Evolutionary conservation across 1,139 yeast genomes (phyloP).

Genomic region (Hemisphaericaspora subhashii): DNA sequence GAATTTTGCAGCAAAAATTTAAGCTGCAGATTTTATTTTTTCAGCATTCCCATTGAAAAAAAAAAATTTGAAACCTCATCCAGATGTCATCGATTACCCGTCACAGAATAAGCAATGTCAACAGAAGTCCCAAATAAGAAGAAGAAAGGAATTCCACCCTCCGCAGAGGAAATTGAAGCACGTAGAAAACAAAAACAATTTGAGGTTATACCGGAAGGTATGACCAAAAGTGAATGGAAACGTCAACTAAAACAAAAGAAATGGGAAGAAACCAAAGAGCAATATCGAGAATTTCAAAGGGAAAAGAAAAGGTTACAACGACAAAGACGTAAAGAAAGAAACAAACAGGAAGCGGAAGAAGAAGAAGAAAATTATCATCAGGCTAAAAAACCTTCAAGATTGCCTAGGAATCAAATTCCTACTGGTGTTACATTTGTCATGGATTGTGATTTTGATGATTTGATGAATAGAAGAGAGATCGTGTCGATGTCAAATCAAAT

Average conservation of each 20-base stretch:
- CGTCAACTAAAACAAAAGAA: conserved; percentile 57
- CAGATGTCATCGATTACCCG: no score
- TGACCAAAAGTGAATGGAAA: conserved; percentile 85
- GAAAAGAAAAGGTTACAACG: conserved; percentile 52
- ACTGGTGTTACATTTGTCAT: conserved; percentile 59
- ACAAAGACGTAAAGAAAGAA: conserved; percentile 29
- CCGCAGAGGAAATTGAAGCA: conserved; percentile 17
- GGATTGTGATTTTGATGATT: conserved; percentile 89
- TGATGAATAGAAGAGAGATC: conserved; percentile 81
- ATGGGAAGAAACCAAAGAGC: conserved; percentile 67
- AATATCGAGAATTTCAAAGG: conserved; percentile 49
- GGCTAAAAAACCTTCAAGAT: conserved; percentile 28
- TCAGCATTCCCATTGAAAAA: not conserved
- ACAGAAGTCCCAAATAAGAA: conserved; percentile 1
- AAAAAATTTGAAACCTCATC: conserved; percentile 2
- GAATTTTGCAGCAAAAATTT: no score
- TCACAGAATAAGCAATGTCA: not conserved
- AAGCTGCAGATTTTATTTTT: no score
- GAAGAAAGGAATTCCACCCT: conserved; percentile 12
- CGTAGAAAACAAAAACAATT: conserved; percentile 12
- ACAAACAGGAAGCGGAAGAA: conserved; percentile 17
- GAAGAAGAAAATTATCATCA: conserved; percentile 24
- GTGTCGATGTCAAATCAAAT: conserved; percentile 78
- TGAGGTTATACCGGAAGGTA: conserved; percentile 69
- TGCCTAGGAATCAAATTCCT: conserved; percentile 41